Percentiles rank a stretch among this genome's conserved stretches.
Evolutionary conservation across 306 rosid genomes (phyloP).

Genomic region (Sicyos baderoa): DNA sequence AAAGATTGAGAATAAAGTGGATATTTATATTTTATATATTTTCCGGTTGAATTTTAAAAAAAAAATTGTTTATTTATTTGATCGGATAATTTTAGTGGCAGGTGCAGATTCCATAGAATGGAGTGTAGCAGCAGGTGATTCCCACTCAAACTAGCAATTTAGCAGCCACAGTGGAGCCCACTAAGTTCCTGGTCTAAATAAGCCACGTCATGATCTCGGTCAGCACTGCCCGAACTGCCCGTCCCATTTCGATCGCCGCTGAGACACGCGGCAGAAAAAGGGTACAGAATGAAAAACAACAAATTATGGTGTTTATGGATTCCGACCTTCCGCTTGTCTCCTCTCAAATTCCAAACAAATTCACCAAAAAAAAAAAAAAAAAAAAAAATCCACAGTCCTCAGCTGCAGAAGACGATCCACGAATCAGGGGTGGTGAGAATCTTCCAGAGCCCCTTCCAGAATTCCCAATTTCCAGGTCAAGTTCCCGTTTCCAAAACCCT

Average conservation of each 20-base stretch:
- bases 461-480: conserved; percentile 5
- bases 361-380: background rate
- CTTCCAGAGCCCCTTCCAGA: background rate
- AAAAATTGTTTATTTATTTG: too few species aligned
- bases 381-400: background rate
- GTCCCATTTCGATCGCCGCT: conserved; percentile 7
- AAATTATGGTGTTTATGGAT: background rate
- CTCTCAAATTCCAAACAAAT: background rate
- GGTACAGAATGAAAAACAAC: background rate
- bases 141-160: too few species aligned
- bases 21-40: too few species aligned
- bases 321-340: background rate
- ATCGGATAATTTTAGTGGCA: too few species aligned
- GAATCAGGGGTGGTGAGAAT: background rate
- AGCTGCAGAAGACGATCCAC: background rate
- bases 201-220: background rate
- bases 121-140: too few species aligned
- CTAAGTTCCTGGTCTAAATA: background rate
- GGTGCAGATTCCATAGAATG: too few species aligned
- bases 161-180: too few species aligned
- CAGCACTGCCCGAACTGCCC: background rate
- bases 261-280: background rate
- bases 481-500: conserved; percentile 8
- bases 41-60: too few species aligned
- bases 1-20: too few species aligned